Evolutionary conservation across 345 rosid species (phyloP), one percentile per base, ranked within the genome.

Genomic region (Atalantia buxifolia): DNA sequence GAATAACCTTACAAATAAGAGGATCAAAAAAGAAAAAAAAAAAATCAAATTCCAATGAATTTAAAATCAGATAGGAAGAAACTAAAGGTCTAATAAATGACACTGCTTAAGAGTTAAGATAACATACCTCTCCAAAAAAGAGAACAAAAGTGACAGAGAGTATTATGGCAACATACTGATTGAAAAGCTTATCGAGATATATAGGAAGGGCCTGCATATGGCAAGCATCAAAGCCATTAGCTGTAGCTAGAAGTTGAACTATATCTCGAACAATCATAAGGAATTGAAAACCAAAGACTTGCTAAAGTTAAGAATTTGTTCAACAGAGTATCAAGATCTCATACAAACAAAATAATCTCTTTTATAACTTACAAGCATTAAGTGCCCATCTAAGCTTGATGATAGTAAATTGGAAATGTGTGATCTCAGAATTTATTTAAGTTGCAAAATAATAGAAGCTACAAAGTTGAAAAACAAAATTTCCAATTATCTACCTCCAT

Each of bases 111-210:
- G 78, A 80, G 45, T 45, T 2, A 71, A 31, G 77, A 80, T 62
- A 8, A 24, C 22, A 33, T 89, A 95, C 99, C 97, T 95, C 99
- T 56, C 99, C 99, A 73, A 95, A 92, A 77, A 82, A 78, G 42
- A 95, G 90, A 86, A 93, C 99, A 50, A 93, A 95, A 38, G 99
- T 93, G 65, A 95, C 99, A 0, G 98, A 95, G 45, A 95, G 97
- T 77, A 91, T 64, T 50, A 95, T 91, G 4, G 99, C 98, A 80
- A 95, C 88, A 67, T 93, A 95, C 80, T 93, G 93, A 81, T 93
- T 92, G 87, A 93, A 95, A 83, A 95, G 85, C 84, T 93, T 95
- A 81, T 93, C 98, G 87, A 95, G 83, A 69, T 95, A 95, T 69
- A 93, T 85, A 21, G 99, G 98, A 85, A 95, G 97, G 22, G 98